A percentile compares a stretch with the other conserved stretches of the same genome.
These are phyloP conservation scores for Clarireedia paspali DNA, from an alignment of 2,329 filamentous ascomycete genomes.

Conservation along the genomic window DNA sequence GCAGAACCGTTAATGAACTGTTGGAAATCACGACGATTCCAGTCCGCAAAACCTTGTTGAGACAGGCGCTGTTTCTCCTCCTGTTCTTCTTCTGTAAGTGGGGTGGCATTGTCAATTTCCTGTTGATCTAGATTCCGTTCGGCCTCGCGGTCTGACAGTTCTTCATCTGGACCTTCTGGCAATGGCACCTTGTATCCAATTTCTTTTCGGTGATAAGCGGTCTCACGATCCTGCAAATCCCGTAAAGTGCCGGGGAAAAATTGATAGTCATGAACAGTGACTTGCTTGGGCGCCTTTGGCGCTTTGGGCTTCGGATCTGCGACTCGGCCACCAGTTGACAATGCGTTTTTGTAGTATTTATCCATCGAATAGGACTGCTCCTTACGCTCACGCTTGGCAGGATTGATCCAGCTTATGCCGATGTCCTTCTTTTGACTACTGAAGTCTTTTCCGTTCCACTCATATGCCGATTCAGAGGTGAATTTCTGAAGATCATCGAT, in stretches of 20 bases:
- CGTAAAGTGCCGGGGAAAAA: slow-evolving; percentile 83
- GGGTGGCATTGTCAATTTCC: slow-evolving; percentile 85
- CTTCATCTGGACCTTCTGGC: slow-evolving; percentile 83
- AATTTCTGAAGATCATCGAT: slow-evolving; percentile 98
- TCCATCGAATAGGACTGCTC: slow-evolving; percentile 98
- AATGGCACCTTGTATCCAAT: slow-evolving; percentile 91
- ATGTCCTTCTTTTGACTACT: slow-evolving; percentile 87
- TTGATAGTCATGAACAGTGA: slow-evolving; percentile 89
- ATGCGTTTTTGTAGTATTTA: slow-evolving; percentile 91
- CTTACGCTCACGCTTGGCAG: slow-evolving; percentile 95
- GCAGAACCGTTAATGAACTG: slow-evolving; percentile 95
- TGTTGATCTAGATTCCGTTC: slow-evolving; percentile 82
- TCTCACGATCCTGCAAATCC: slow-evolving; percentile 93
- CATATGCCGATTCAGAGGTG: slow-evolving; percentile 92
- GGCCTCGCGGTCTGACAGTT: slow-evolving; percentile 74
- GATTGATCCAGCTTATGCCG: slow-evolving; percentile 94
- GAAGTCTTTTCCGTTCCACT: slow-evolving; percentile 98
- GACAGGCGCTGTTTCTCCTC: slow-evolving; percentile 79
- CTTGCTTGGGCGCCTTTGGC: slow-evolving; percentile 89
- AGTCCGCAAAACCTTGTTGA: slow-evolving; percentile 79
- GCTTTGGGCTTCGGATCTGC: slow-evolving; percentile 89
- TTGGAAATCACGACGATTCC: slow-evolving; percentile 97
- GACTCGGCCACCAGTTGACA: slow-evolving; percentile 69
- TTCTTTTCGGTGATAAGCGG: slow-evolving; percentile 90
- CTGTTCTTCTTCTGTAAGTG: slow-evolving; percentile 82